Evolutionary conservation across 176 grass and related monocot species (phyloP), one percentile per base, ranked within the genome.

Genomic region (Microstegium vimineum): DNA sequence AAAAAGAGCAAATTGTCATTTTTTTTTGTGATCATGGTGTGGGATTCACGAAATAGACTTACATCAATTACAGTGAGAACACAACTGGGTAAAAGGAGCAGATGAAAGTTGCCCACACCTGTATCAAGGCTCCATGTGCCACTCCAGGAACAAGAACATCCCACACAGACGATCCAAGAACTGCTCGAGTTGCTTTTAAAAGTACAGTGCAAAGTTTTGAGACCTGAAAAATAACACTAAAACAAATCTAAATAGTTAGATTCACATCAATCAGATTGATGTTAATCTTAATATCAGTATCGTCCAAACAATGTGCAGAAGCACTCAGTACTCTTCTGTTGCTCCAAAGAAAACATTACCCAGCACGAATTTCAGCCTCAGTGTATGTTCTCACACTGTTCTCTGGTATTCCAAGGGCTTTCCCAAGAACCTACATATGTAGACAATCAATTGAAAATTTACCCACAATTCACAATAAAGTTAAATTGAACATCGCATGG

Each of bases 91-190:
- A 87, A 67, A 42, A 62, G 66, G 26, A 65, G 20, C 1, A 40
- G 26, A 76, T 7, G 3, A 14, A 60, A 76, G 32, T n/a, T 54
- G 12, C 75, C 56, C 41, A 60, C 90, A 97, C 94, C 90, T 87
- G 87, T 76, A 98, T 40, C 84, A 98, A 77, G 76, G 79, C 59
- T 87, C 92, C 95, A 89, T 90, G 79, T 84, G 90, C 79, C 17
- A 90, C 90, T 81, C 95, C 95, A 56, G 95, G 95, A 37, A 98
- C 95, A 87, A 98, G 95, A 87, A 98, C 88, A 89, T 94, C 95
- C 92, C 92, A 98, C 20, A 91, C 90, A 0, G 90, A 93, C 0
- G 84, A 94, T 83, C 90, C 88, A 74, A 98, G 79, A 74, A 88
- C 71, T 66, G 18, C 82, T 82, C 92, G 89, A 79, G 90, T 63